Evolutionary conservation across 371 early-diverging fungal genomes (phyloP).

Genomic region (Fennellomyces sp.): DNA sequence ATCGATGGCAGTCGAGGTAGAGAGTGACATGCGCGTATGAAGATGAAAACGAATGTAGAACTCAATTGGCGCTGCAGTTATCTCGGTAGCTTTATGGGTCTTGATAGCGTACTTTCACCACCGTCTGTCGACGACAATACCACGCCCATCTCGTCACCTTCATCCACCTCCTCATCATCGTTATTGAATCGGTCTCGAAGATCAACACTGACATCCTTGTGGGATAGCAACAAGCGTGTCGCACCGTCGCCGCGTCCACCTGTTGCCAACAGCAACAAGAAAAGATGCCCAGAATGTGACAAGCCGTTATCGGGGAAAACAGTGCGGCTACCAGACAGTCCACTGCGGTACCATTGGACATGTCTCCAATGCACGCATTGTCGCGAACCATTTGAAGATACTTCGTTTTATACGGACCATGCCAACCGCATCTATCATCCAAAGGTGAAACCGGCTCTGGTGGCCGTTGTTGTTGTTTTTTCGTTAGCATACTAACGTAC

Average conservation of each 20-base stretch:
- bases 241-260: conserved; percentile 6
- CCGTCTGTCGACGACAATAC: background rate
- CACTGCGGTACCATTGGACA: conserved; percentile 34
- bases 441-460: no score
- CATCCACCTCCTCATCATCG: background rate
- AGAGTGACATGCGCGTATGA: background rate
- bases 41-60: background rate
- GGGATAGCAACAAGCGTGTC: background rate
- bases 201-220: background rate
- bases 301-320: conserved; percentile 33
- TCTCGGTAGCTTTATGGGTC: conserved; percentile 16
- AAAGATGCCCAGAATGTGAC: conserved; percentile 29
- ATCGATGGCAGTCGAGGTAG: conserved; percentile 36
- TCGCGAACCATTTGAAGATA: conserved; percentile 28
- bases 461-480: background rate
- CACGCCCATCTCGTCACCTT: background rate
- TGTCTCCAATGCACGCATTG: conserved; percentile 41
- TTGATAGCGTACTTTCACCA: conserved; percentile 7
- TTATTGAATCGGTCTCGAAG: background rate
- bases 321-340: conserved; percentile 32
- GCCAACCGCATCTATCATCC: conserved; percentile 34
- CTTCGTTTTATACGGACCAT: conserved; percentile 31
- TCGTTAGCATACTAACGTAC: background rate
- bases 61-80: conserved; percentile 11
- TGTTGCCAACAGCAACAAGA: conserved; percentile 2